These are phyloP conservation scores for Syncephalis fuscata DNA, from an alignment of 371 early-diverging fungal genomes.

Conservation along the genomic window DNA sequence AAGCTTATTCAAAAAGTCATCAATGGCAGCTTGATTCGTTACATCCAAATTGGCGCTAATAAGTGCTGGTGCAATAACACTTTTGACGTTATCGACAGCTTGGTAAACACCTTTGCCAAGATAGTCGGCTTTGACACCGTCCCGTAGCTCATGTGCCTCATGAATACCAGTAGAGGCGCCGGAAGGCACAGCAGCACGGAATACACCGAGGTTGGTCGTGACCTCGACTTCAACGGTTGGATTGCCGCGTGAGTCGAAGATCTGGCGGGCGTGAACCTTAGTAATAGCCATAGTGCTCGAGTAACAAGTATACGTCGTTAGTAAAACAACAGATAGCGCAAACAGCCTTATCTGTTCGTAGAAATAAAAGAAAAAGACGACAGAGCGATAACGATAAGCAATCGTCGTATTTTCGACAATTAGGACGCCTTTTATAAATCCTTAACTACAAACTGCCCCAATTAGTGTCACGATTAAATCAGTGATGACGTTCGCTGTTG, in stretches of 20 bases:
- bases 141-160: slow-evolving; percentile 96
- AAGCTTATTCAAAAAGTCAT: slow-evolving; percentile 73
- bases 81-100: slow-evolving; percentile 88
- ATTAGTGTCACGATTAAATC: no score
- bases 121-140: slow-evolving; percentile 67
- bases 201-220: slow-evolving; percentile 61
- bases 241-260: slow-evolving; percentile 98
- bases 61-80: slow-evolving; percentile 67
- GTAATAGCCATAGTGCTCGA: slow-evolving; percentile 27
- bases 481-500: no score
- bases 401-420: no score
- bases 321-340: no score
- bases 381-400: no score
- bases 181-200: slow-evolving; percentile 95
- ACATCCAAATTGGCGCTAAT: slow-evolving; percentile 55
- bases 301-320: not conserved
- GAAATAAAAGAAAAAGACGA: no score
- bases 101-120: slow-evolving; percentile 91
- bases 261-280: slow-evolving; percentile 91
- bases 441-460: no score
- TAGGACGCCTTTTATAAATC: no score
- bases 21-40: slow-evolving; percentile 75
- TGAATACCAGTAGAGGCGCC: slow-evolving; percentile 98
- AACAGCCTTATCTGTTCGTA: no score
- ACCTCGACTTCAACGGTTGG: slow-evolving; percentile 99